phyloP scores from a whole-genome alignment of 2,329 filamentous ascomycete genomes.

The Monosporascus cannonballus region DNA sequence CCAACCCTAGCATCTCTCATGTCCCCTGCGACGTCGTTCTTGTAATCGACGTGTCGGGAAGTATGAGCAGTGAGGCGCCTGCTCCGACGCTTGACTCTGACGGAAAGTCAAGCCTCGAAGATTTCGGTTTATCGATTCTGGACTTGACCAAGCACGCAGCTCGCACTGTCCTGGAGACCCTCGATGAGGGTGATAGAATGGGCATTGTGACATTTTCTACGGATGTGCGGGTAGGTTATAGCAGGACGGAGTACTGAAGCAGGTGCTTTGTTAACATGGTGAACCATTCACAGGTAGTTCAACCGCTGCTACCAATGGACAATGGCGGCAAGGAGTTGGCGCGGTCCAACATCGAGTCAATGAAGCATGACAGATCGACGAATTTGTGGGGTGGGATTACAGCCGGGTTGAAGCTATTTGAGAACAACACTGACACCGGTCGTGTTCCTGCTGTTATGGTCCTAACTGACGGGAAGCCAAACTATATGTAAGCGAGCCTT shows the following conservation, averaged over 20 bases:
- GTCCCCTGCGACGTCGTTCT: constrained; percentile 55
- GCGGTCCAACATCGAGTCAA: constrained; percentile 34
- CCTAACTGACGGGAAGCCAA: constrained; percentile 50
- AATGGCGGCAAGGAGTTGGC: constrained; percentile 36
- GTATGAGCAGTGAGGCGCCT: constrained; percentile 45
- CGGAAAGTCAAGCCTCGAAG: constrained; percentile 27
- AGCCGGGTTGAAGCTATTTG: constrained; percentile 44
- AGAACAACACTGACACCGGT: constrained; percentile 19
- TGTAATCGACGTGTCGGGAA: constrained; percentile 55
- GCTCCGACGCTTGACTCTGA: constrained; percentile 34
- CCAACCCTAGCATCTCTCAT: constrained; percentile 23
- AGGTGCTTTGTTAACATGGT: neutral
- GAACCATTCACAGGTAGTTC: constrained; percentile 29
- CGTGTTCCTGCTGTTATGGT: constrained; percentile 47
- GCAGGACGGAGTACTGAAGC: neutral
- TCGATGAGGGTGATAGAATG: constrained; percentile 48
- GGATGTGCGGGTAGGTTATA: constrained; percentile 25
- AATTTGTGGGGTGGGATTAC: constrained; percentile 54
- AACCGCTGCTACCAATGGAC: constrained; percentile 42
- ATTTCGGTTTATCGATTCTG: constrained; percentile 46
- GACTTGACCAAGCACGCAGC: constrained; percentile 57
- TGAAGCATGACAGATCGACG: constrained; percentile 35
- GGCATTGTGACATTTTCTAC: constrained; percentile 51
- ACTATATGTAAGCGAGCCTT: constrained; percentile 35
- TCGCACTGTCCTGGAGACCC: constrained; percentile 49